Percentiles rank a stretch among this genome's conserved stretches.
Conservation (phyloP, 2,329 filamentous ascomycete genomes). For the Epichloe typhina region DNA sequence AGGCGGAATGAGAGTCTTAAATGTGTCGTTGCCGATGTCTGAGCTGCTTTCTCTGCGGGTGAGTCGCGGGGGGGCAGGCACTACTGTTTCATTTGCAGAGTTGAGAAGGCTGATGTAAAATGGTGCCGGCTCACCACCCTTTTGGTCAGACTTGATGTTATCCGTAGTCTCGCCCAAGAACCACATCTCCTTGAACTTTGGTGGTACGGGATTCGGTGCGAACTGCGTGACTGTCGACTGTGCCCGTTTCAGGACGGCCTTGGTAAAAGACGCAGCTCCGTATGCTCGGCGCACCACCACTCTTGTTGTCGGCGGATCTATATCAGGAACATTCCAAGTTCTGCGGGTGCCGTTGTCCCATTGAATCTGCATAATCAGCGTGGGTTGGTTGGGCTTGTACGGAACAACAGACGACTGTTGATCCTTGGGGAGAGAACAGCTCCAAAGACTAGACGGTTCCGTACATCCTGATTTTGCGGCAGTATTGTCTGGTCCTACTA, state of each 20-base stretch:
- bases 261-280: constrained; percentile 13
- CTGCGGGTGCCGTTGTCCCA: constrained; percentile 47
- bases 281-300: constrained; percentile 14
- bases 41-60: constrained; percentile 10
- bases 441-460: constrained; percentile 64
- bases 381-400: constrained; percentile 56
- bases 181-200: constrained; percentile 54
- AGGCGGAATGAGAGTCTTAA: constrained; percentile 41
- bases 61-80: constrained; percentile 14
- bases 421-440: constrained; percentile 71
- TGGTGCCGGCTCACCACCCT: constrained; percentile 74
- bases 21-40: constrained; percentile 12
- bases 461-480: constrained; percentile 57
- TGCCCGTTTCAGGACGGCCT: constrained; percentile 11
- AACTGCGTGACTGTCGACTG: constrained; percentile 18
- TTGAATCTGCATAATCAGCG: constrained; percentile 68
- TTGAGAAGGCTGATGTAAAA: constrained; percentile 70
- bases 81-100: constrained; percentile 23
- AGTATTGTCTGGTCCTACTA: constrained; percentile 58
- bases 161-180: constrained; percentile 86
- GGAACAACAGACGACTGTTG: constrained; percentile 50
- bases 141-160: constrained; percentile 47
- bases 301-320: constrained; percentile 16
- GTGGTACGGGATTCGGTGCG: constrained; percentile 41
- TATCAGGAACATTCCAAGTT: constrained; percentile 35